Conservation (phyloP, 768 basidiomycete species). For the Lentinula boryana region DNA sequence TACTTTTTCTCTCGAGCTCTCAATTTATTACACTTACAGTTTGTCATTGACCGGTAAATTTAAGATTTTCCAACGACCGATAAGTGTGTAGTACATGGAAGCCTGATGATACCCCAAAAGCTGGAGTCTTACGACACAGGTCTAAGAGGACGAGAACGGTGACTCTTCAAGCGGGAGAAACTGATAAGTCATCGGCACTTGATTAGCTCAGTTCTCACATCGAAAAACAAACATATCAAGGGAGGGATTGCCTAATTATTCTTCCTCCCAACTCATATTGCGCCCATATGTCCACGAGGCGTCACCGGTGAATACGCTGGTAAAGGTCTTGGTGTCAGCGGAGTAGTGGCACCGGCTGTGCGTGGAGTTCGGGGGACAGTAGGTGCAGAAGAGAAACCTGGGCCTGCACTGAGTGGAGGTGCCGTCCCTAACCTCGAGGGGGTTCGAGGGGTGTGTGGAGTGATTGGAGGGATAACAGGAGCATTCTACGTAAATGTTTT, state of each 20-base stretch:
- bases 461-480: not conserved
- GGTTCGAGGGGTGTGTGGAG: not conserved
- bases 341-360: not conserved
- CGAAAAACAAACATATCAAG: not conserved
- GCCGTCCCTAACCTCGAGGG: not conserved
- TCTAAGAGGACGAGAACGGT: too few relatives aligned
- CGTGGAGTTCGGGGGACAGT: not conserved
- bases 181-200: not conserved
- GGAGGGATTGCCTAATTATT: not conserved
- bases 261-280: not conserved
- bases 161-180: not conserved
- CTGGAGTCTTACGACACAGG: too few relatives aligned
- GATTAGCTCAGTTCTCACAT: not conserved
- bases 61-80: too few relatives aligned
- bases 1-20: too few relatives aligned
- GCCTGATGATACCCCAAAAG: too few relatives aligned
- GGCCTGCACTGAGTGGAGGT: not conserved
- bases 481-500: not conserved
- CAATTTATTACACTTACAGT: too few relatives aligned
- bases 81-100: too few relatives aligned
- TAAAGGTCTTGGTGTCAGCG: not conserved
- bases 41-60: too few relatives aligned
- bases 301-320: conserved; percentile 1
- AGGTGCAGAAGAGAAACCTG: conserved; percentile 1
- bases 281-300: conserved; percentile 1